Conservation (phyloP, 2,329 filamentous ascomycete species). For the Fusarium metavorans region DNA sequence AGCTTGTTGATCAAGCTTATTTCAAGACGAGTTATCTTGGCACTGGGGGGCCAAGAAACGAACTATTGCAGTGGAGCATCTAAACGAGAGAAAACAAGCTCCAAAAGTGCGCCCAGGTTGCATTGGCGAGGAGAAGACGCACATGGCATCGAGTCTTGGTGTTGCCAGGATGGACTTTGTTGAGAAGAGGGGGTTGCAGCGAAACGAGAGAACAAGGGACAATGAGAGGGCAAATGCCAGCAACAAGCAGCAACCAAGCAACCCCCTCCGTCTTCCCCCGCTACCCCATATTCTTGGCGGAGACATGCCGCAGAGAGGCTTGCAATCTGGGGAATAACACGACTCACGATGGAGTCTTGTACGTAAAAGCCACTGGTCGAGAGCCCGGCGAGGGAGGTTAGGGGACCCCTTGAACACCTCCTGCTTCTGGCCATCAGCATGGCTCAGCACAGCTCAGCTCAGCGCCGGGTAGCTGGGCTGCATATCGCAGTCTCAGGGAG, state of each 20-base stretch:
- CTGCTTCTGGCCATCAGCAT: slow-evolving; percentile 11
- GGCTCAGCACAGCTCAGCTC: neutral
- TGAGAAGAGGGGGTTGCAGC: neutral
- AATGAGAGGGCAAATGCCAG: neutral
- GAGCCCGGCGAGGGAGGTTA: neutral
- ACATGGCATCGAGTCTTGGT: slow-evolving; percentile 7
- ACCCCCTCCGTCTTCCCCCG: slow-evolving; percentile 29
- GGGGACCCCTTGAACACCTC: neutral
- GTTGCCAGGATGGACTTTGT: neutral
- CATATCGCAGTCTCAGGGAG: slow-evolving; percentile 3
- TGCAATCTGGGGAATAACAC: slow-evolving; percentile 9
- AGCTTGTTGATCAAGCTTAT: slow-evolving; percentile 36
- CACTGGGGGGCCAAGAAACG: slow-evolving; percentile 15
- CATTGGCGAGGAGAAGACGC: neutral
- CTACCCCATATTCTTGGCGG: slow-evolving; percentile 38
- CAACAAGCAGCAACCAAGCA: neutral
- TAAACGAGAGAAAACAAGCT: slow-evolving; percentile 32
- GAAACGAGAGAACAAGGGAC: neutral
- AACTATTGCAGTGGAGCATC: slow-evolving; percentile 8
- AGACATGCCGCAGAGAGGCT: slow-evolving; percentile 7
- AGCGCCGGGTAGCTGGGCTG: neutral
- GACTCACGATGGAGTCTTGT: slow-evolving; percentile 17
- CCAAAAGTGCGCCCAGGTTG: slow-evolving; percentile 2
- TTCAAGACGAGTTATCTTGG: slow-evolving; percentile 18
- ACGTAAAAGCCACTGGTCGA: slow-evolving; percentile 4